These are phyloP conservation scores for Candida sojae DNA, from an alignment of 1,139 yeast species.

Conservation along the genomic window DNA sequence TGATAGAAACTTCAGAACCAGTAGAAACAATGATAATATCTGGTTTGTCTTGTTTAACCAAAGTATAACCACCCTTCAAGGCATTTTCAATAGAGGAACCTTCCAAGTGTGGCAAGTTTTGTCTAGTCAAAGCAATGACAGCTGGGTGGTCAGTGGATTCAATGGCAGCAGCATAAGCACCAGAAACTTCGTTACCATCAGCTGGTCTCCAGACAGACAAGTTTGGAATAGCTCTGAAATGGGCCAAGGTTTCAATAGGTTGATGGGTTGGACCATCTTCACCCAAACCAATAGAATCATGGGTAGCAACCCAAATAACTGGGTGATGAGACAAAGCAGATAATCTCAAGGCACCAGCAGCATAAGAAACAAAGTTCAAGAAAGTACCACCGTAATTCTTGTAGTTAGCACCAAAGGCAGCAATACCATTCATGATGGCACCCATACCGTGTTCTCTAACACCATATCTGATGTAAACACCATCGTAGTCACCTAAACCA, in stretches of 20 bases:
- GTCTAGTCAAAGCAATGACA: slow-evolving; percentile 92
- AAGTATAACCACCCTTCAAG: slow-evolving; percentile 90
- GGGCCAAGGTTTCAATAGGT: slow-evolving; percentile 98
- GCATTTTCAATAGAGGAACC: slow-evolving; percentile 94
- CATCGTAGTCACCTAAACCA: slow-evolving; percentile 82
- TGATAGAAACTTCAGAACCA: slow-evolving; percentile 92
- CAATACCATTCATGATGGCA: slow-evolving; percentile 97
- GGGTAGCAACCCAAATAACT: slow-evolving; percentile 97
- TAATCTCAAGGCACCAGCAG: slow-evolving; percentile 96
- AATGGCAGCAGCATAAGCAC: slow-evolving; percentile 86
- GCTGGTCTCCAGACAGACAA: slow-evolving; percentile 99
- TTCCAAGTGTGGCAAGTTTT: slow-evolving; percentile 94
- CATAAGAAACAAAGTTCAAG: slow-evolving; percentile 97
- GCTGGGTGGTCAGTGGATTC: slow-evolving; percentile 78
- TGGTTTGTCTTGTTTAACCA: slow-evolving; percentile 63
- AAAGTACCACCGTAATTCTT: slow-evolving; percentile 97
- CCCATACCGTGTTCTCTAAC: slow-evolving; percentile 99
- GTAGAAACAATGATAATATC: slow-evolving; percentile 84
- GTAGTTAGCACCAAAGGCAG: slow-evolving; percentile 92
- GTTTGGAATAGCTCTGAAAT: slow-evolving; percentile 97
- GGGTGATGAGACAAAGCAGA: slow-evolving; percentile 94
- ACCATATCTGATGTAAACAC: slow-evolving; percentile 97
- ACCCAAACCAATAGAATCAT: slow-evolving; percentile 98
- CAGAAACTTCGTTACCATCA: slow-evolving; percentile 98
- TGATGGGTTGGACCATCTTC: slow-evolving; percentile 99